These are phyloP conservation scores for Leucocoprinus birnbaumii DNA, from an alignment of 768 basidiomycete species.

Conservation along the genomic window DNA sequence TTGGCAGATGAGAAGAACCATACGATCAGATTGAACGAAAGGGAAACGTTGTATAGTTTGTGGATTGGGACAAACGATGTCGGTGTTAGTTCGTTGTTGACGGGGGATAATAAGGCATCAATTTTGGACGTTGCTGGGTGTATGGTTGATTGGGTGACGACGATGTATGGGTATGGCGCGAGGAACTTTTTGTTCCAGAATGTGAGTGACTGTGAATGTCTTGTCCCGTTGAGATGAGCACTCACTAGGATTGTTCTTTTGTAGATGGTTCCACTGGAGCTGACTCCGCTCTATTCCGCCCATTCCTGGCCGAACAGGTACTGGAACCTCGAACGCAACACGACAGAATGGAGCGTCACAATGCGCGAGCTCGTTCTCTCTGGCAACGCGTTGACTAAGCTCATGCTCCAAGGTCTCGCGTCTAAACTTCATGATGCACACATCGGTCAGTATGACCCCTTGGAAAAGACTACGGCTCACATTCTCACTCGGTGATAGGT, in stretches of 20 bases:
- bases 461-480: not conserved
- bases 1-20: slow-evolving; percentile 40
- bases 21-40: slow-evolving; percentile 32
- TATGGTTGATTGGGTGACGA: slow-evolving; percentile 57
- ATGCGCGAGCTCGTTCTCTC: slow-evolving; percentile 51
- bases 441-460: slow-evolving; percentile 40
- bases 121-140: slow-evolving; percentile 57
- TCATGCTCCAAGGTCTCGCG: slow-evolving; percentile 47
- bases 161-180: slow-evolving; percentile 54
- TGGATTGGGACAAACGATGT: slow-evolving; percentile 74
- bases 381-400: slow-evolving; percentile 48
- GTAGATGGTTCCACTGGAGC: slow-evolving; percentile 58
- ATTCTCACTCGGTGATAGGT: slow-evolving; percentile 27
- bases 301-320: slow-evolving; percentile 47
- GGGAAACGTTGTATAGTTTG: slow-evolving; percentile 57
- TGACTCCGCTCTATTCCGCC: slow-evolving; percentile 42
- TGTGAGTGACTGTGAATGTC: not conserved
- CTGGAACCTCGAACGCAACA: slow-evolving; percentile 49
- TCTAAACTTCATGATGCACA: slow-evolving; percentile 50
- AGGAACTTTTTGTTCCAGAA: slow-evolving; percentile 66
- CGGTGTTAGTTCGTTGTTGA: slow-evolving; percentile 50
- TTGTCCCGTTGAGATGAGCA: not conserved
- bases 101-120: slow-evolving; percentile 48
- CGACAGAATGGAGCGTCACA: slow-evolving; percentile 54
- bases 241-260: not conserved